Conservation (phyloP, 2,329 filamentous ascomycete species). For the Colletotrichum coccodes region DNA sequence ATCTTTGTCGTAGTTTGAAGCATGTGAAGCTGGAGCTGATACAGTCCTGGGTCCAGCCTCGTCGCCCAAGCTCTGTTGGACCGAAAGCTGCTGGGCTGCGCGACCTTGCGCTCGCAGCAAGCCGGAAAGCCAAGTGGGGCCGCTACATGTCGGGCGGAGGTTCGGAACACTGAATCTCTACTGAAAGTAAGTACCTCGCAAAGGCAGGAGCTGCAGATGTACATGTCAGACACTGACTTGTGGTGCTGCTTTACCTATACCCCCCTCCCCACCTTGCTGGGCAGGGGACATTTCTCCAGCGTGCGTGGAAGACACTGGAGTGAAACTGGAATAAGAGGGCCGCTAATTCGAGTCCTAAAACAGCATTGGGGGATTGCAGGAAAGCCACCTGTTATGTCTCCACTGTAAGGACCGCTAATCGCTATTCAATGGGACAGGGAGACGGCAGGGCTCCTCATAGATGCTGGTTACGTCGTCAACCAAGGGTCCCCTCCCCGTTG, state of each 20-base stretch:
- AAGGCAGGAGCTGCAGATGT: background rate
- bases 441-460: background rate
- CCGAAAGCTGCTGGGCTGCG: background rate
- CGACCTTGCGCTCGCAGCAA: background rate
- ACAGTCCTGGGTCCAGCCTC: background rate
- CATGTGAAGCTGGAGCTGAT: background rate
- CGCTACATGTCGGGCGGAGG: background rate
- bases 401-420: conserved; percentile 20
- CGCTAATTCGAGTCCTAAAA: conserved; percentile 18
- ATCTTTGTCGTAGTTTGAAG: background rate
- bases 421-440: conserved; percentile 21
- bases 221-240: background rate
- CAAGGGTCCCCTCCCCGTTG: conserved; percentile 13
- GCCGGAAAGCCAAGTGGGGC: background rate
- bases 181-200: background rate
- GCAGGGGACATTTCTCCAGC: background rate
- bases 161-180: background rate
- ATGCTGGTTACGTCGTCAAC: conserved; percentile 23
- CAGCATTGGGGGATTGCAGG: conserved; percentile 14
- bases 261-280: background rate
- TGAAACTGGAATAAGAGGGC: background rate
- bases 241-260: background rate
- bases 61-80: background rate
- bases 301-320: background rate
- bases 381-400: conserved; percentile 12